phyloP scores from a whole-genome alignment of 192 early-diverging fungal genomes.

The Podila clonocystis region DNA sequence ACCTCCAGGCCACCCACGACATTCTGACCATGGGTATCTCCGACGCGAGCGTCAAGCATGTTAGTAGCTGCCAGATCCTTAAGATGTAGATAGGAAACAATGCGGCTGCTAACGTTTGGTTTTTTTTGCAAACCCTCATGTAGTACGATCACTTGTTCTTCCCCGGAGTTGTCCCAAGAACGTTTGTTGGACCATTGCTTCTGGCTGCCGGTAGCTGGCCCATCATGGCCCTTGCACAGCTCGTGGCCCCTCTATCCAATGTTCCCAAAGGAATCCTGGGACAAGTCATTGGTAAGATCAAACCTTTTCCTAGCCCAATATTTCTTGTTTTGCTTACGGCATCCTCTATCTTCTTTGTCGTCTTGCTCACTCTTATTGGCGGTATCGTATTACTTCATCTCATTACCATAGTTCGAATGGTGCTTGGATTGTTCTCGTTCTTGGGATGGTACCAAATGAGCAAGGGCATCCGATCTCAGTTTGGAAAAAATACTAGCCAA shows the following conservation, averaged over 20 bases:
- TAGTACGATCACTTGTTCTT: conserved; percentile 90
- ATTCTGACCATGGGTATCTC: conserved; percentile 70
- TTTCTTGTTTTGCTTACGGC: conserved; percentile 1
- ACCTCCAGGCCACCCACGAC: conserved; percentile 93
- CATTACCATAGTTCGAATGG: conserved; percentile 50
- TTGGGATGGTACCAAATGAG: conserved; percentile 63
- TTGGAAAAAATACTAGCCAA: conserved; percentile 63
- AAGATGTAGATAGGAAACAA: background rate
- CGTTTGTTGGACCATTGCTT: conserved; percentile 87
- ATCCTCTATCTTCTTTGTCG: background rate
- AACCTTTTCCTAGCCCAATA: background rate
- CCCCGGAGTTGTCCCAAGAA: conserved; percentile 95
- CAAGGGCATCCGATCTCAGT: conserved; percentile 57
- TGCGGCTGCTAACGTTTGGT: background rate
- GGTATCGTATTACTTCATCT: background rate
- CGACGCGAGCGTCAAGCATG: conserved; percentile 27
- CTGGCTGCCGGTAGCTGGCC: conserved; percentile 63
- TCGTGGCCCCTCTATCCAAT: conserved; percentile 33
- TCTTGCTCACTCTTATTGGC: background rate
- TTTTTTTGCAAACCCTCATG: background rate
- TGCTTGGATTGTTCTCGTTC: conserved; percentile 62
- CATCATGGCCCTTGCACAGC: conserved; percentile 40
- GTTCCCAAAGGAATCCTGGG: conserved; percentile 42
- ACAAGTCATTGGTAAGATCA: conserved; percentile 50
- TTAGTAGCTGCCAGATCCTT: background rate